Evolutionary conservation across 1,284 basidiomycete species (phyloP).

Genomic region (Xerocomus nothofagi): DNA sequence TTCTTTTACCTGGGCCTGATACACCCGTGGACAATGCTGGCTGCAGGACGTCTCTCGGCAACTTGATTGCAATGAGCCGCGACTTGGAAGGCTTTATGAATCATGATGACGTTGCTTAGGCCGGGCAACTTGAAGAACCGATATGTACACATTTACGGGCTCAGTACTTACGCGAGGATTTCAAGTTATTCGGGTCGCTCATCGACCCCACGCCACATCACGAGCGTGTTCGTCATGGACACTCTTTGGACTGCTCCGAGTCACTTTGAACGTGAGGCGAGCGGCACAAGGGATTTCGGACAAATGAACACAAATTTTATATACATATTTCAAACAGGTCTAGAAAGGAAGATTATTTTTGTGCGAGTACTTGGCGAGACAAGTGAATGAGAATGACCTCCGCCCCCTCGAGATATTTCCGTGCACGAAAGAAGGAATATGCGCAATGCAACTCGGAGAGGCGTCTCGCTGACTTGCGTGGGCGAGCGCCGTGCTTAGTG

Average conservation of each 20-base stretch:
- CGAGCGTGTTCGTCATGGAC: not conserved
- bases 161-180: too few relatives aligned
- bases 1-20: too few relatives aligned
- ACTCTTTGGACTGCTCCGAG: not conserved
- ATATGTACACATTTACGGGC: too few relatives aligned
- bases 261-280: not conserved
- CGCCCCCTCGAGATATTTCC: not conserved
- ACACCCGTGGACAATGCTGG: too few relatives aligned
- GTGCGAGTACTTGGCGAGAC: too few relatives aligned
- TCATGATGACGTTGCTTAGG: too few relatives aligned
- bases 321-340: not conserved
- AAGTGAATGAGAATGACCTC: not conserved
- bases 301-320: too few relatives aligned
- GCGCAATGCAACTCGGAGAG: not conserved
- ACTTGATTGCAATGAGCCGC: too few relatives aligned
- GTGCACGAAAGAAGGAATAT: not conserved
- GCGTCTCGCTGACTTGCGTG: not conserved
- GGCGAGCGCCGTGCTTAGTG: conserved; percentile 1
- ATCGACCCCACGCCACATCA: too few relatives aligned
- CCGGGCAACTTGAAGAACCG: too few relatives aligned
- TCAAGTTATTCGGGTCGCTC: not conserved
- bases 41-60: too few relatives aligned
- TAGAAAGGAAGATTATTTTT: not conserved
- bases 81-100: too few relatives aligned
- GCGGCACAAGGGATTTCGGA: not conserved